Evolutionary conservation across 345 rosid species (phyloP).

Genomic region (Anacardium occidentale): DNA sequence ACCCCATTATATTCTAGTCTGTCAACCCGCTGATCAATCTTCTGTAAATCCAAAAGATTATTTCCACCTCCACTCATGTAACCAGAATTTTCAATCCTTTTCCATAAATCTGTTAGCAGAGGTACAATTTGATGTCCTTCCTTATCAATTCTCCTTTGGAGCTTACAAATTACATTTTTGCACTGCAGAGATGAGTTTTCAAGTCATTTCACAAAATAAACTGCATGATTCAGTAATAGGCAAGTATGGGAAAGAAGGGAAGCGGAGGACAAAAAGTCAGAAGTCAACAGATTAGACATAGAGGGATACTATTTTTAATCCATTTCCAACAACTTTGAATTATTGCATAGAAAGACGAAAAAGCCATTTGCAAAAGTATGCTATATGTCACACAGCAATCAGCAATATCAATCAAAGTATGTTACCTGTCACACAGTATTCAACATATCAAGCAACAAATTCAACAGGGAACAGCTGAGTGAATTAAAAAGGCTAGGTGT

Average conservation of each 20-base stretch:
- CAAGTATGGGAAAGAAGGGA: background rate
- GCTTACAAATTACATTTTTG: conserved; percentile 86
- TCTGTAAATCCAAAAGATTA: conserved; percentile 73
- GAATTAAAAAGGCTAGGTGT: conserved; percentile 1
- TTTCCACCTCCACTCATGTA: conserved; percentile 60
- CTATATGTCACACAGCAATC: too few relatives aligned
- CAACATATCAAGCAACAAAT: conserved; percentile 6
- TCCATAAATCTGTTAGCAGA: conserved; percentile 86
- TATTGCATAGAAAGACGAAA: background rate
- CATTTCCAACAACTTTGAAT: background rate
- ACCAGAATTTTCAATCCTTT: conserved; percentile 66
- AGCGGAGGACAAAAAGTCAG: background rate
- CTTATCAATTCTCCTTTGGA: conserved; percentile 82
- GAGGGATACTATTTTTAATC: background rate
- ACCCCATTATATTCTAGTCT: conserved; percentile 74
- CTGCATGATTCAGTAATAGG: background rate
- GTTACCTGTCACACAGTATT: background rate
- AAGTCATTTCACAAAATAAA: conserved; percentile 21
- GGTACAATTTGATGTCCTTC: conserved; percentile 98
- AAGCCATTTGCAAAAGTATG: background rate
- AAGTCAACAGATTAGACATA: background rate
- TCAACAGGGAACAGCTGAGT: background rate
- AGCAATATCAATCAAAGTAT: too few relatives aligned
- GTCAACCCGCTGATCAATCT: conserved; percentile 86
- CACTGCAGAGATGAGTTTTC: conserved; percentile 52